phyloP scores from a whole-genome alignment of 306 rosid species.

The Elaeagnus macrophylla region DNA sequence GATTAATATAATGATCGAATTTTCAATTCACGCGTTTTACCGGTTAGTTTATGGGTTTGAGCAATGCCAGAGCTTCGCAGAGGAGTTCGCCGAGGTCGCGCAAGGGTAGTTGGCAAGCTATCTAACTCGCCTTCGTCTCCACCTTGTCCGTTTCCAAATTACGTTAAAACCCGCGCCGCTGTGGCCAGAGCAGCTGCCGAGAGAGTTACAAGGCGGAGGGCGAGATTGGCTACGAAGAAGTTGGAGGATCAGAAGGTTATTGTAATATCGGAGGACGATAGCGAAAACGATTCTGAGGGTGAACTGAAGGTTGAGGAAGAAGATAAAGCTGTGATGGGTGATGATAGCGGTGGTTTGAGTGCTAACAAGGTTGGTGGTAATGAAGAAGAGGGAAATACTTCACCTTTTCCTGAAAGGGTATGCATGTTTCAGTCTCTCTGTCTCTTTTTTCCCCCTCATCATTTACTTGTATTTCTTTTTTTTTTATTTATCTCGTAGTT shows the following conservation, averaged over 20 bases:
- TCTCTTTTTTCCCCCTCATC: not conserved
- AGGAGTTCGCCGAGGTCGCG: slow-evolving; percentile 70
- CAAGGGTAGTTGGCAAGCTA: slow-evolving; percentile 43
- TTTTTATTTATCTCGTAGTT: not conserved
- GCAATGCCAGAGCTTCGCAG: slow-evolving; percentile 89
- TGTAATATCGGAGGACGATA: slow-evolving; percentile 46
- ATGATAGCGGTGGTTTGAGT: slow-evolving; percentile 83
- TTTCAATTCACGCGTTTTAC: slow-evolving; percentile 18
- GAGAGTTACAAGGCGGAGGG: slow-evolving; percentile 49
- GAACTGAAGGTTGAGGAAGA: slow-evolving; percentile 17
- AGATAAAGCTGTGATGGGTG: slow-evolving; percentile 54
- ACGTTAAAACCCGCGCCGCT: slow-evolving; percentile 77
- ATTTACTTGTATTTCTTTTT: not conserved
- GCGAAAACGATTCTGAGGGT: slow-evolving; percentile 24
- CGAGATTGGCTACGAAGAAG: slow-evolving; percentile 44
- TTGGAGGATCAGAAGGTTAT: slow-evolving; percentile 35
- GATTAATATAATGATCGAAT: slow-evolving; percentile 54
- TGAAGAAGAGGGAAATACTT: slow-evolving; percentile 71
- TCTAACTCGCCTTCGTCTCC: slow-evolving; percentile 35
- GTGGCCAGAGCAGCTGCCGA: slow-evolving; percentile 45
- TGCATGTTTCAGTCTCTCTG: not conserved
- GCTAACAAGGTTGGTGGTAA: slow-evolving; percentile 68
- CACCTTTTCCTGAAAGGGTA: slow-evolving; percentile 94
- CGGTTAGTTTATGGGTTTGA: slow-evolving; percentile 71
- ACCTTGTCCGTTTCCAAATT: slow-evolving; percentile 21